A percentile compares a stretch with the other conserved stretches of the same genome.
Conservation (phyloP, 2,329 filamentous ascomycete species). For the Scopulariopsis brevicaulis region DNA sequence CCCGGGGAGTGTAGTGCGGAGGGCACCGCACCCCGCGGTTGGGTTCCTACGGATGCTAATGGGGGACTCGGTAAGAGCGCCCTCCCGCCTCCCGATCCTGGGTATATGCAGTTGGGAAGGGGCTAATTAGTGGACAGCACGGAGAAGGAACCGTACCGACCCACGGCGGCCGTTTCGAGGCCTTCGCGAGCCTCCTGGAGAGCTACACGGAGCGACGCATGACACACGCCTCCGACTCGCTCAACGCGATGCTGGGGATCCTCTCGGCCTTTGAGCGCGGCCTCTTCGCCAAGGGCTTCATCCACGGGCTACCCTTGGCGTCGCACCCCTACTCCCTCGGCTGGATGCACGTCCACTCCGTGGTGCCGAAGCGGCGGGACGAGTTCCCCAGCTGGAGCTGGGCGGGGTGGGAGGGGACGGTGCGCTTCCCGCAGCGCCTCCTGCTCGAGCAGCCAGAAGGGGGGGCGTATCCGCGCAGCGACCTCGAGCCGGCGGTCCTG, state of each 20-base stretch:
- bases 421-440: neutral
- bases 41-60: neutral
- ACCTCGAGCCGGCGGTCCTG: neutral
- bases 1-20: neutral
- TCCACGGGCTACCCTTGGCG: neutral
- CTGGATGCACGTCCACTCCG: neutral
- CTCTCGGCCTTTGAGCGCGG: neutral
- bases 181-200: neutral
- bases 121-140: neutral
- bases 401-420: neutral
- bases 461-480: neutral
- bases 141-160: neutral
- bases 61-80: neutral
- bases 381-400: neutral
- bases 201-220: neutral
- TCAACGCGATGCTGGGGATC: neutral
- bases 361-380: neutral
- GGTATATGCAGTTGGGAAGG: too few relatives aligned
- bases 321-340: neutral
- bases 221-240: neutral
- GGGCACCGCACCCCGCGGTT: neutral
- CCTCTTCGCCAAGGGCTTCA: neutral
- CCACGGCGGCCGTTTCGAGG: neutral
- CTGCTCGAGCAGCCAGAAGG: neutral
- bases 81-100: too few relatives aligned